phyloP scores from a whole-genome alignment of 2,329 filamentous ascomycete species.

The Calcarisporium arbuscula region DNA sequence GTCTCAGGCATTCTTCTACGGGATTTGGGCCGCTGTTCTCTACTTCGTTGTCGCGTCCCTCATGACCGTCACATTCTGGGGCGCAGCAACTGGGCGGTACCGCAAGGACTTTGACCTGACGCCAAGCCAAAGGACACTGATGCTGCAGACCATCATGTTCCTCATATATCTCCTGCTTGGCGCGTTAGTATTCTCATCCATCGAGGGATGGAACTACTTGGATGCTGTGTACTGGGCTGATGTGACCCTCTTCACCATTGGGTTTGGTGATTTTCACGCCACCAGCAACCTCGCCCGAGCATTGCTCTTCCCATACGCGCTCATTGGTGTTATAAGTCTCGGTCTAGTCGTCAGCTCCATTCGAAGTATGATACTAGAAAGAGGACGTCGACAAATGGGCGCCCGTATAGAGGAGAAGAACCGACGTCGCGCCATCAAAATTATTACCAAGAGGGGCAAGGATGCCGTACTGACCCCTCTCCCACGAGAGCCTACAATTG shows the following conservation, averaged over 20 bases:
- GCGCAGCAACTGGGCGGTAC: conserved; percentile 65
- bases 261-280: conserved; percentile 51
- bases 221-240: conserved; percentile 78
- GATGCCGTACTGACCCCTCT: conserved; percentile 46
- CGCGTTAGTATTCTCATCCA: conserved; percentile 63
- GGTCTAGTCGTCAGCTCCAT: conserved; percentile 80
- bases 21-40: conserved; percentile 68
- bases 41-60: conserved; percentile 75
- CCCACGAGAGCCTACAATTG: conserved; percentile 9
- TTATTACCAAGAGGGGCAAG: conserved; percentile 37
- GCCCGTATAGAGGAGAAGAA: conserved; percentile 56
- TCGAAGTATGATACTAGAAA: conserved; percentile 56
- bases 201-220: conserved; percentile 70
- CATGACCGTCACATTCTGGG: conserved; percentile 72
- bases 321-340: conserved; percentile 77
- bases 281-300: conserved; percentile 53
- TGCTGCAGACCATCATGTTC: conserved; percentile 83
- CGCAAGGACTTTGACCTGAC: conserved; percentile 72
- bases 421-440: conserved; percentile 40
- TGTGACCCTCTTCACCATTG: conserved; percentile 60
- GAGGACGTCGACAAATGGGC: conserved; percentile 46
- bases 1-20: conserved; percentile 85
- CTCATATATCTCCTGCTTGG: conserved; percentile 76
- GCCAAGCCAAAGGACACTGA: conserved; percentile 76
- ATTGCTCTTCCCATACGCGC: conserved; percentile 75